Evolutionary conservation across 345 rosid genomes (phyloP).

Genomic region (Rubroshorea leprosula): DNA sequence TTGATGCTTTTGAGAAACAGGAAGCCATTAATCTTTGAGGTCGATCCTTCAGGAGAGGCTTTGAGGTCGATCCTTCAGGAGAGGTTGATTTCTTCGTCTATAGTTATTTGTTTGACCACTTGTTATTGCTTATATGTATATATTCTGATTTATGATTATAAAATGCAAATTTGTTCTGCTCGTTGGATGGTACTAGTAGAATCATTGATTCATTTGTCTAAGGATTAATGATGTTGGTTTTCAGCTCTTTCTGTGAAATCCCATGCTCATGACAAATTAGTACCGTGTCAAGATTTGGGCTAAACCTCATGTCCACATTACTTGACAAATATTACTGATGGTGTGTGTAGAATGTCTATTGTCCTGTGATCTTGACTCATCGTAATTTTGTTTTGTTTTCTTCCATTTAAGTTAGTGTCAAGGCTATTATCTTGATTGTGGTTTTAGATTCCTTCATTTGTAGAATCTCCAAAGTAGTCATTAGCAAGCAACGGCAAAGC

Average conservation of each 20-base stretch:
- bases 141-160: too few species aligned
- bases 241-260: too few species aligned
- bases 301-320: background rate
- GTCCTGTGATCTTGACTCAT: too few species aligned
- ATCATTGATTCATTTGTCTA: too few species aligned
- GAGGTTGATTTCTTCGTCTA: constrained; percentile 52
- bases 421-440: constrained; percentile 30
- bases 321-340: background rate
- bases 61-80: constrained; percentile 70
- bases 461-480: constrained; percentile 78
- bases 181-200: too few species aligned
- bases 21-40: constrained; percentile 70
- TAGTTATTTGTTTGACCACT: too few species aligned
- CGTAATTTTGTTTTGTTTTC: background rate
- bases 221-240: too few species aligned
- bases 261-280: too few species aligned
- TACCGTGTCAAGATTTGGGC: background rate
- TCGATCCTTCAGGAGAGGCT: too few species aligned
- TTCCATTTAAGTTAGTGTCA: background rate
- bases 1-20: constrained; percentile 75
- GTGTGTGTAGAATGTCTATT: background rate
- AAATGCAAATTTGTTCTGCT: background rate
- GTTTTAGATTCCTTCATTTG: constrained; percentile 49
- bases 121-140: too few species aligned
- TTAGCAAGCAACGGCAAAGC: constrained; percentile 80